Conservation (phyloP, 495 filamentous ascomycete genomes). For the Saxophila tyrrhenica region DNA sequence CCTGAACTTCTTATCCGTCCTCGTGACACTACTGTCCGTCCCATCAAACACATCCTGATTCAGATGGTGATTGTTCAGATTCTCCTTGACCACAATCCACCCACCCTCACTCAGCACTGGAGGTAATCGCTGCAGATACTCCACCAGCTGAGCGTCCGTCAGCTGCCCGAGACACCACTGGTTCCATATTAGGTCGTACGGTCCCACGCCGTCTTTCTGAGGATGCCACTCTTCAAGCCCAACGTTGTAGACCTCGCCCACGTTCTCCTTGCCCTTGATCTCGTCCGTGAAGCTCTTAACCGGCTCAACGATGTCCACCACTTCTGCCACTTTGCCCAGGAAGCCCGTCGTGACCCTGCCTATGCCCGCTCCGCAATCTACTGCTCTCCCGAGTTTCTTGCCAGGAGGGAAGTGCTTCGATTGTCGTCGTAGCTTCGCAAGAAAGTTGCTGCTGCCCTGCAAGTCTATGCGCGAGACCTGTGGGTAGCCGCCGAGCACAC, state of each 20-base stretch:
- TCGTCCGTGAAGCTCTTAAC: conserved; percentile 46
- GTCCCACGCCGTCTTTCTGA: conserved; percentile 24
- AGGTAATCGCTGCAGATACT: conserved; percentile 53
- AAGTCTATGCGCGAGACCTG: conserved; percentile 66
- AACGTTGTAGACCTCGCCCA: conserved; percentile 57
- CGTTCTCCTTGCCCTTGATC: conserved; percentile 22
- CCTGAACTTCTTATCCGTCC: conserved; percentile 58
- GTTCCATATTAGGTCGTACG: conserved; percentile 56
- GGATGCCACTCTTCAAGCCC: conserved; percentile 70
- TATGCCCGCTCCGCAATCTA: conserved; percentile 54
- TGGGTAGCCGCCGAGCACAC: conserved; percentile 78
- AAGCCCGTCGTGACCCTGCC: conserved; percentile 51
- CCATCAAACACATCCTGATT: conserved; percentile 63
- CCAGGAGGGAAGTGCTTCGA: conserved; percentile 11
- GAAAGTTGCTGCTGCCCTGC: conserved; percentile 61
- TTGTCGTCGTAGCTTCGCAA: conserved; percentile 56
- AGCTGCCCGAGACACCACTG: conserved; percentile 94
- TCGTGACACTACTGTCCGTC: conserved; percentile 67
- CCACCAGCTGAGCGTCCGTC: conserved; percentile 63
- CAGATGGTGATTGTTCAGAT: conserved; percentile 48
- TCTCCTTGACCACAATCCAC: conserved; percentile 77
- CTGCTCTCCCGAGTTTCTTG: conserved; percentile 32
- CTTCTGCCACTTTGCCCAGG: conserved; percentile 39
- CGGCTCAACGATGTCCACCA: conserved; percentile 52
- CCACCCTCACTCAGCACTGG: conserved; percentile 41